Evolutionary conservation across 2,329 filamentous ascomycete species (phyloP).

Genomic region (Thyridium curvatum): DNA sequence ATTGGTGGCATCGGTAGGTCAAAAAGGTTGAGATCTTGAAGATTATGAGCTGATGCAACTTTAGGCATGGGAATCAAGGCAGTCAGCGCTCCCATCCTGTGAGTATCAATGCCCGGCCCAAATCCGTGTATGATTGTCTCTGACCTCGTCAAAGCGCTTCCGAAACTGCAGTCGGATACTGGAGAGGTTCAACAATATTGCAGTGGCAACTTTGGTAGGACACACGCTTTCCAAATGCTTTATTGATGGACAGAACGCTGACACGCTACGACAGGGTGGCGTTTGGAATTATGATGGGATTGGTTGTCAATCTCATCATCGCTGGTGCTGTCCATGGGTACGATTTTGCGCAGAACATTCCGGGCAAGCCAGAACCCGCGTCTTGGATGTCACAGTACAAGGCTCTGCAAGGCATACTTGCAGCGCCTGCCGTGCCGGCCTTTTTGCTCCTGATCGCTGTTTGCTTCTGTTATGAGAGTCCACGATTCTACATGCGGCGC

Average conservation of each 20-base stretch:
- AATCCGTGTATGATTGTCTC: no score
- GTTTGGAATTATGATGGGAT: slow-evolving; percentile 28
- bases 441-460: slow-evolving; percentile 24
- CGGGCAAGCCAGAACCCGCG: no score
- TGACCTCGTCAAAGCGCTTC: slow-evolving; percentile 18
- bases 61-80: slow-evolving; percentile 42
- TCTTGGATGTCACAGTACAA: no score
- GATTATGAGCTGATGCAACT: neutral
- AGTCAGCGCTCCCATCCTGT: slow-evolving; percentile 37
- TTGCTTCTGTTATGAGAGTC: slow-evolving; percentile 31
- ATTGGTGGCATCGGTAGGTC: slow-evolving; percentile 30
- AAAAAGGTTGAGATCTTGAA: no score
- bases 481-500: slow-evolving; percentile 29
- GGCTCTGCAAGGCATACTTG: slow-evolving; percentile 17
- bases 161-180: slow-evolving; percentile 39
- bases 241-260: no score
- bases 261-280: slow-evolving; percentile 19
- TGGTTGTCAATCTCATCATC: slow-evolving; percentile 29
- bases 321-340: slow-evolving; percentile 6
- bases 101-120: no score
- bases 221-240: neutral
- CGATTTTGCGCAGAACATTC: no score
- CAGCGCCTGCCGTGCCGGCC: slow-evolving; percentile 25
- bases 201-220: slow-evolving; percentile 38
- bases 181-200: slow-evolving; percentile 39